A percentile compares a stretch with the other conserved stretches of the same genome.
Evolutionary conservation across 78 protist species (phyloP).

Genomic region (Acrasis kona): DNA sequence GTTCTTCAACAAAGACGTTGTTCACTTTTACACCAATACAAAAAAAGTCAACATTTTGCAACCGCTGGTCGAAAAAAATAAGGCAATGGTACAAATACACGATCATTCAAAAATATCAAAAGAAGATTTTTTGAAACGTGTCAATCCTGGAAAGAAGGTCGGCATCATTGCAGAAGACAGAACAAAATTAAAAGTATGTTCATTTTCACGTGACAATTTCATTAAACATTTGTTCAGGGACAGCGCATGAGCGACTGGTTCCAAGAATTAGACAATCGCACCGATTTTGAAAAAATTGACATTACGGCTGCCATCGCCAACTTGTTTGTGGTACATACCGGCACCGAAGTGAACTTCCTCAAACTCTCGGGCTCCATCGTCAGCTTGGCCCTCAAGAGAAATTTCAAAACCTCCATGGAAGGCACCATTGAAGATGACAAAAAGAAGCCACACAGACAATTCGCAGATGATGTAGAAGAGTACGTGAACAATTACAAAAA

Average conservation of each 20-base stretch:
- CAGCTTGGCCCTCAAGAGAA: background rate
- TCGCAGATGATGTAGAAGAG: background rate
- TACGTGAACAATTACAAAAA: too few relatives aligned
- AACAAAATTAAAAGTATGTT: background rate
- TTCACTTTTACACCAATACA: too few relatives aligned
- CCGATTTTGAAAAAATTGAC: background rate
- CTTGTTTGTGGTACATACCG: background rate
- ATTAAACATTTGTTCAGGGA: too few relatives aligned
- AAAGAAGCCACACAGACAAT: background rate
- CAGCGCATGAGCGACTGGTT: background rate
- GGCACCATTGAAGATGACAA: background rate
- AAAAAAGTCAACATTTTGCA: too few relatives aligned
- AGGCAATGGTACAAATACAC: background rate
- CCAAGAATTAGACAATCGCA: background rate
- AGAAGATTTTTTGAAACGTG: background rate
- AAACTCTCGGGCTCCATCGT: too few relatives aligned
- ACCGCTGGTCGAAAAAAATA: background rate
- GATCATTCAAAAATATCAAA: background rate
- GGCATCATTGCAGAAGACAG: background rate
- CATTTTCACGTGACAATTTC: background rate
- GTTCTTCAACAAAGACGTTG: background rate
- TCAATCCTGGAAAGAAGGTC: background rate
- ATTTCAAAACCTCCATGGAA: background rate
- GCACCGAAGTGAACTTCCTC: background rate
- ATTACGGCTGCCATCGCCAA: background rate